Percentiles rank a stretch among this genome's conserved stretches.
Evolutionary conservation across 2,329 filamentous ascomycete species (phyloP).

Genomic region (Diaporthe helianthi): DNA sequence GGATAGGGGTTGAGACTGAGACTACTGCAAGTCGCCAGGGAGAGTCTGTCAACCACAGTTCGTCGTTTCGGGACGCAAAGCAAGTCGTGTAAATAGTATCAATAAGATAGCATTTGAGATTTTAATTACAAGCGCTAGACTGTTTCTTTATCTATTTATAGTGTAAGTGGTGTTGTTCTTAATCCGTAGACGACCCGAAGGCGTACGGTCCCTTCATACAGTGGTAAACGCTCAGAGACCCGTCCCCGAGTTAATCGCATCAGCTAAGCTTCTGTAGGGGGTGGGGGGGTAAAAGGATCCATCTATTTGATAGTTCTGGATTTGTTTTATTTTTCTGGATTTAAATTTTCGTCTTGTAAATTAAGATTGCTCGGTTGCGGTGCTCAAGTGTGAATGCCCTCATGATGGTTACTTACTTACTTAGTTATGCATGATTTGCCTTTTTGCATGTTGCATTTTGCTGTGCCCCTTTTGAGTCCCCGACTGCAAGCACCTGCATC

Average conservation of each 20-base stretch:
- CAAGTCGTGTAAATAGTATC: no score
- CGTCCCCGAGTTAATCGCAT: conserved; percentile 32
- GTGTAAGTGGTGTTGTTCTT: no score
- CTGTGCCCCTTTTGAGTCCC: background rate
- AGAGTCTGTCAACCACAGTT: background rate
- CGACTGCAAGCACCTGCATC: background rate
- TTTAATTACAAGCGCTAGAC: background rate
- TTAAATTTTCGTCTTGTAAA: background rate
- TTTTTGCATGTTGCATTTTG: background rate
- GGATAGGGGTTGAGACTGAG: conserved; percentile 7
- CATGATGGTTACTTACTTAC: background rate
- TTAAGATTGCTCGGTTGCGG: background rate
- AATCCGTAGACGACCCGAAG: no score
- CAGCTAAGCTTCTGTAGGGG: background rate
- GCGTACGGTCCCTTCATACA: no score
- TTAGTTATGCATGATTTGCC: no score
- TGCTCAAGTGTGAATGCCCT: background rate
- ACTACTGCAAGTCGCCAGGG: background rate
- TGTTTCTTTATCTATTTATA: background rate
- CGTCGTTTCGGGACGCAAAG: background rate
- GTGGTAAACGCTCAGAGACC: no score
- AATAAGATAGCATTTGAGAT: background rate
- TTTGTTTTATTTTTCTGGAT: background rate
- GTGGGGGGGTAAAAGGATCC: no score
- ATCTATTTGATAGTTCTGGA: no score